Conservation (phyloP, 306 rosid genomes). For the Medicago ruthenica region DNA sequence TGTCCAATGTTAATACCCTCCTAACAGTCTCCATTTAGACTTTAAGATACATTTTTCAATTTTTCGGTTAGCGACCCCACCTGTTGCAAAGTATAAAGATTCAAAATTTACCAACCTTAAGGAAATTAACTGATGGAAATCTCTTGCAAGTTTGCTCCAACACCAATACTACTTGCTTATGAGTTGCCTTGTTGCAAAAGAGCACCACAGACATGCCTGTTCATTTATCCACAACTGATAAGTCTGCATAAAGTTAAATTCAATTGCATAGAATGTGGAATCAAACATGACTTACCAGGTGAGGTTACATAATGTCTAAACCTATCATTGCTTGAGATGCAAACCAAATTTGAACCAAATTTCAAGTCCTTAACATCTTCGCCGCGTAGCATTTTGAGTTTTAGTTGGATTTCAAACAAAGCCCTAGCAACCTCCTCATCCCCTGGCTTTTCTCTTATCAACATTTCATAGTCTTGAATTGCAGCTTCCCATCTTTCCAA, state of each 20-base stretch:
- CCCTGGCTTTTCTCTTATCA: conserved; percentile 84
- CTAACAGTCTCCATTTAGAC: background rate
- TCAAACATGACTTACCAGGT: conserved; percentile 61
- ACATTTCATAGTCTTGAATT: conserved; percentile 82
- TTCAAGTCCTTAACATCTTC: conserved; percentile 76
- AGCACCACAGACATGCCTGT: conserved; percentile 94
- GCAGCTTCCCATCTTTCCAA: conserved; percentile 95
- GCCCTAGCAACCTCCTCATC: conserved; percentile 91
- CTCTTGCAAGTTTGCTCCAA: conserved; percentile 82
- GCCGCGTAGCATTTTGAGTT: conserved; percentile 70
- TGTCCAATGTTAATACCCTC: background rate
- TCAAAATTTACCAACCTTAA: conserved; percentile 66
- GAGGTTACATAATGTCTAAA: conserved; percentile 85
- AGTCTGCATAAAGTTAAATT: conserved; percentile 14
- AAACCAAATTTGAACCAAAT: conserved; percentile 81
- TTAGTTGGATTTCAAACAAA: conserved; percentile 75
- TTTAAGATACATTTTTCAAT: background rate
- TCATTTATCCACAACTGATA: background rate
- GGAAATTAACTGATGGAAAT: conserved; percentile 88
- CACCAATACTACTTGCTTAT: conserved; percentile 62
- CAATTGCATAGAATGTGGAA: background rate
- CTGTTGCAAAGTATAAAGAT: too few relatives aligned
- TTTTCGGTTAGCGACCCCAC: background rate
- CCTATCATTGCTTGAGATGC: conserved; percentile 74
- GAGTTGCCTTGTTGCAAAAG: conserved; percentile 72